Evolutionary conservation across 2,329 filamentous ascomycete genomes (phyloP).

Genomic region (Verruconis gallopava): DNA sequence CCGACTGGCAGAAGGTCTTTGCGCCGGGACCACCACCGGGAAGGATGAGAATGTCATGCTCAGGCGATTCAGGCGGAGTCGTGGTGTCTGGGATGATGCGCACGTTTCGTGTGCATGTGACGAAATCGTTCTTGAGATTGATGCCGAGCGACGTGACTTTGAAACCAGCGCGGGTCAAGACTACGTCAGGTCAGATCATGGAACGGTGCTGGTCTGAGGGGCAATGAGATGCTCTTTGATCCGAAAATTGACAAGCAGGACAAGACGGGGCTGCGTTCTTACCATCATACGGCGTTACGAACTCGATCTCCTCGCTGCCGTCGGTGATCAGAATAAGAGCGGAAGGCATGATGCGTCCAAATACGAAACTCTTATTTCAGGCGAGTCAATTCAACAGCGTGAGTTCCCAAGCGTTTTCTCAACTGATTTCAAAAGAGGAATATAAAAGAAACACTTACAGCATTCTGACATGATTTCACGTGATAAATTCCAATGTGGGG

Average conservation of each 20-base stretch:
- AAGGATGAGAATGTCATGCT: constrained; percentile 23
- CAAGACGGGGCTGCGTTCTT: too few species aligned
- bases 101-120: constrained; percentile 22
- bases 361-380: too few species aligned
- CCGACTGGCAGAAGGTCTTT: constrained; percentile 20
- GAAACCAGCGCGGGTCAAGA: constrained; percentile 26
- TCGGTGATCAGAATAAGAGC: constrained; percentile 26
- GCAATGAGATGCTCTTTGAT: too few species aligned
- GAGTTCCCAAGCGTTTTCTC: too few species aligned
- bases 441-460: too few species aligned
- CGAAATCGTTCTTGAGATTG: constrained; percentile 18
- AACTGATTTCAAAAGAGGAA: too few species aligned
- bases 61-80: constrained; percentile 14
- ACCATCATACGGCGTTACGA: constrained; percentile 29
- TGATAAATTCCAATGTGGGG: too few species aligned
- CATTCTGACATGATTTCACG: too few species aligned
- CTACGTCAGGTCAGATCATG: constrained; percentile 14
- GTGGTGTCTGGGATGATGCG: constrained; percentile 23
- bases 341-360: constrained; percentile 22
- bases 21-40: constrained; percentile 26
- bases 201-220: not conserved
- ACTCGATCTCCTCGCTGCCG: constrained; percentile 29
- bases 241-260: too few species aligned
- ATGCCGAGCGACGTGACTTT: constrained; percentile 24
- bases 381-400: too few species aligned